Base-by-base conservation (phyloP, 1,284 basidiomycete genomes). In the Sporisorium reilianum region DNA sequence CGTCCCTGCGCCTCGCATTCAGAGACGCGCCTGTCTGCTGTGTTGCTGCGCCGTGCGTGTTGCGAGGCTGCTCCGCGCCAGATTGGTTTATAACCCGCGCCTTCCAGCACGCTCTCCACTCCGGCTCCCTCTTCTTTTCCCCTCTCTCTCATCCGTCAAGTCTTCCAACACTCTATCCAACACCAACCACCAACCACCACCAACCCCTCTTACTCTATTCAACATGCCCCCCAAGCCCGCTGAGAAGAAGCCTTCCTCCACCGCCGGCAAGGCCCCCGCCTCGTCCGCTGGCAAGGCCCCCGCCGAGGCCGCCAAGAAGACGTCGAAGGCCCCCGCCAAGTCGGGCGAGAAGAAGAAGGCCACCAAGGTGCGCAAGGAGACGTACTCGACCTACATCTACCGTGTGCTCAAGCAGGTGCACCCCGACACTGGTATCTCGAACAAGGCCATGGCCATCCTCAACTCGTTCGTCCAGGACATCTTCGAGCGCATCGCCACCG, bases 301-400 rank as follows among this genome's bases (percentile, higher is more conserved):
- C 49, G 57, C 71, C 34, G 93, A 91, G 38, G 88, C 90, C 34
- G 89, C 89, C 86, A 90, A 91, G 82, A 88, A 88, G 57, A 81
- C 81, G 50, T 82, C 84, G 70, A 87, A 87, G 66, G 84, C 82
- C 42, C 79, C 82, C 57, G 67, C 85, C 64, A 86, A 88, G 78
- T 89, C 88, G 53, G 89, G 87, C 58, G 87, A 87, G 22, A 88
- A 89, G 75, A 89, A 89, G 87, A 89, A 89, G 87, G 86, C 88
- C 77, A 87, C 86, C 80, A 89, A 89, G 87, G 79, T 86, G 55
- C 87, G 89, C 80, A 90, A 90, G 87, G 86, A 89, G 88, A 85
- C 84, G 87, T 77, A 77, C 77, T 83, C 80, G 65, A 85, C 84
- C 71, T 85, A 85, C 84, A 84, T 85, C 74, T 81, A 80, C 83